A percentile compares a stretch with the other conserved stretches of the same genome.
Conservation (phyloP, 495 filamentous ascomycete genomes). For the Acidiella bohemica region DNA sequence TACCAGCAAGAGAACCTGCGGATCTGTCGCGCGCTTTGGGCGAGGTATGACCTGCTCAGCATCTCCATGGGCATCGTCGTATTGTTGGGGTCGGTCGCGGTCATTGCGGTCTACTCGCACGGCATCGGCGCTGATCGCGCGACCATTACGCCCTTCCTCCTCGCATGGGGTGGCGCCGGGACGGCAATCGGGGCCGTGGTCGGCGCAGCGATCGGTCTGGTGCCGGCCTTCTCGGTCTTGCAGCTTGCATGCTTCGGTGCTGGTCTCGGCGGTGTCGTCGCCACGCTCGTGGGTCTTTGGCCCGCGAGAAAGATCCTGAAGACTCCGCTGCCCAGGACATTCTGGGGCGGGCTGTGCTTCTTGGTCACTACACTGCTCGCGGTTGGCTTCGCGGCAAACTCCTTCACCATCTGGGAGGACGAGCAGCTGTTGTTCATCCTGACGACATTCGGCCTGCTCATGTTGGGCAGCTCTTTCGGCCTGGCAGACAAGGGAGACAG, state of each 20-base stretch:
- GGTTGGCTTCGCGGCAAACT: constrained; percentile 88
- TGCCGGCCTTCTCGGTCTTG: constrained; percentile 18
- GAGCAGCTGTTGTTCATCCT: constrained; percentile 87
- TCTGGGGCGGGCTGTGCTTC: constrained; percentile 79
- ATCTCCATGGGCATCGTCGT: constrained; percentile 70
- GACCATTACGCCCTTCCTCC: constrained; percentile 38
- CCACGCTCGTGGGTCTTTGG: constrained; percentile 45
- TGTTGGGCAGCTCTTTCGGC: constrained; percentile 60
- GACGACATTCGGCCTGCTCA: constrained; percentile 65
- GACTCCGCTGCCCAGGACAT: constrained; percentile 54
- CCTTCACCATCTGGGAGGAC: constrained; percentile 98
- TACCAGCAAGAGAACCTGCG: constrained; percentile 70
- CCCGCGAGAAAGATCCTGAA: constrained; percentile 35
- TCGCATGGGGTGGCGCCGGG: constrained; percentile 27
- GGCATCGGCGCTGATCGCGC: constrained; percentile 39
- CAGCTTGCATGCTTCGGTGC: constrained; percentile 32
- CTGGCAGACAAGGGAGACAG: constrained; percentile 49
- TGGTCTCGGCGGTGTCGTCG: constrained; percentile 48
- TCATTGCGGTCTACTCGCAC: constrained; percentile 60
- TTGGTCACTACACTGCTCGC: constrained; percentile 72
- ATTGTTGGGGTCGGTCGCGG: constrained; percentile 48
- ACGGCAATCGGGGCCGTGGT: constrained; percentile 20
- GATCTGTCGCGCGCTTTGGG: constrained; percentile 78
- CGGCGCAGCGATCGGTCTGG: constrained; percentile 19
- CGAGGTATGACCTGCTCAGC: constrained; percentile 70